A percentile compares a stretch with the other conserved stretches of the same genome.
phyloP scores from a whole-genome alignment of 2,329 filamentous ascomycete genomes.

The Arthrobotrys sphaeroides region DNA sequence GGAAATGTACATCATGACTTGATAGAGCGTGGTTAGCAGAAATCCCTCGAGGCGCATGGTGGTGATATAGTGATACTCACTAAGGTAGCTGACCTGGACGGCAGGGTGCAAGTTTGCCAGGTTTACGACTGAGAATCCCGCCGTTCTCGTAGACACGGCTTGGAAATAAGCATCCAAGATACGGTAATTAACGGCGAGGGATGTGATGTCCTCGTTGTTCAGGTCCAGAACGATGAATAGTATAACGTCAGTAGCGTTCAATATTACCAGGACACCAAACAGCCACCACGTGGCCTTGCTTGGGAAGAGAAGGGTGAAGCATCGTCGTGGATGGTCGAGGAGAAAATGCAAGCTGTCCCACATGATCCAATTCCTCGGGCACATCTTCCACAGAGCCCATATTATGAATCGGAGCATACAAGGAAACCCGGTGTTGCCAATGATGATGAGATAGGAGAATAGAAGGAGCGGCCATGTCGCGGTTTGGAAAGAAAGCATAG shows the following conservation, averaged over 20 bases:
- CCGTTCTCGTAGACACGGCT: constrained; percentile 86
- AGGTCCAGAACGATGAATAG: constrained; percentile 94
- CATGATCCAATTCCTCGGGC: constrained; percentile 66
- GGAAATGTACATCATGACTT: constrained; percentile 98
- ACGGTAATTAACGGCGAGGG: constrained; percentile 75
- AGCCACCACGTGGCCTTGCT: constrained; percentile 94
- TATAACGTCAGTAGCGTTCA: constrained; percentile 86
- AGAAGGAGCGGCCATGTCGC: constrained; percentile 79
- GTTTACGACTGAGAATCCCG: constrained; percentile 85
- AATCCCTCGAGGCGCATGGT: neutral
- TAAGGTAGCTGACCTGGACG: constrained; percentile 90
- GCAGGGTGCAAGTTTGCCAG: constrained; percentile 82
- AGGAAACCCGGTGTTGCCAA: constrained; percentile 94
- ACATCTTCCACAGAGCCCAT: constrained; percentile 76
- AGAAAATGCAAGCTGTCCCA: constrained; percentile 93
- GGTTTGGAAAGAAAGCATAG: constrained; percentile 86
- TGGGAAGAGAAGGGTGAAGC: constrained; percentile 94
- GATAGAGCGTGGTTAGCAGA: neutral
- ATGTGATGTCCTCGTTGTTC: constrained; percentile 73
- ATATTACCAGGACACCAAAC: constrained; percentile 80
- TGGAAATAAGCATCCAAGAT: constrained; percentile 90
- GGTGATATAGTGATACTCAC: constrained; percentile 51
- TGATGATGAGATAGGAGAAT: constrained; percentile 86
- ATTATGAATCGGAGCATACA: constrained; percentile 94
- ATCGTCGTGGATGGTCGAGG: constrained; percentile 91